These are phyloP conservation scores for Mycena chlorophos DNA, from an alignment of 768 basidiomycete genomes.

Conservation along the genomic window DNA sequence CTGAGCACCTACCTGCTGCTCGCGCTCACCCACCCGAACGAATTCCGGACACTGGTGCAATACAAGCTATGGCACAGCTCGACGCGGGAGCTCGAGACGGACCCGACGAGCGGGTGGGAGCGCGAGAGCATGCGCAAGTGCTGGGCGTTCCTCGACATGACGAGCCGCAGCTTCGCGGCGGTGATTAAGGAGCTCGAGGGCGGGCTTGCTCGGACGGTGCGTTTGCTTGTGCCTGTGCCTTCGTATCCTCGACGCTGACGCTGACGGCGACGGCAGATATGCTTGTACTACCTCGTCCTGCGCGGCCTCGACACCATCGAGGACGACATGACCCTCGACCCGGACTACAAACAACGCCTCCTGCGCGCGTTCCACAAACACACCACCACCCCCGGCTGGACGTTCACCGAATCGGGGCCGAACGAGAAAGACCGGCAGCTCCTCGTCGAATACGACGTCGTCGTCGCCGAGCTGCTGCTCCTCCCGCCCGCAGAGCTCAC, in stretches of 20 bases:
- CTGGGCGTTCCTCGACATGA: slow-evolving; percentile 87
- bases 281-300: slow-evolving; percentile 91
- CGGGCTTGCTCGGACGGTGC: slow-evolving; percentile 86
- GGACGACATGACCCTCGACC: slow-evolving; percentile 95
- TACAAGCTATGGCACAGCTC: slow-evolving; percentile 81
- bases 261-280: slow-evolving; percentile 60
- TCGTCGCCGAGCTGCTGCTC: slow-evolving; percentile 79
- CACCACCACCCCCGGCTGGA: slow-evolving; percentile 84
- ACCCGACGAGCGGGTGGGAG: slow-evolving; percentile 86
- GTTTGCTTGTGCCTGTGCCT: slow-evolving; percentile 35
- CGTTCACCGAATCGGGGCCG: slow-evolving; percentile 76
- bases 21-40: slow-evolving; percentile 74
- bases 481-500: slow-evolving; percentile 67
- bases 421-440: slow-evolving; percentile 87
- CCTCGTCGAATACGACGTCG: slow-evolving; percentile 76
- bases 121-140: slow-evolving; percentile 82
- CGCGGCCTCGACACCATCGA: slow-evolving; percentile 96
- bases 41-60: slow-evolving; percentile 82
- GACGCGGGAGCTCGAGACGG: slow-evolving; percentile 83
- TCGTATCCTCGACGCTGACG: background rate
- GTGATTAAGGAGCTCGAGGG: slow-evolving; percentile 97
- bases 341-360: slow-evolving; percentile 81
- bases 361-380: slow-evolving; percentile 81
- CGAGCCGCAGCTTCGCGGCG: slow-evolving; percentile 85
- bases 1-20: slow-evolving; percentile 62